Evolutionary conservation across 2,329 filamentous ascomycete species (phyloP), one percentile per base, ranked within the genome.

Genomic region (Uncinocarpus reesii): DNA sequence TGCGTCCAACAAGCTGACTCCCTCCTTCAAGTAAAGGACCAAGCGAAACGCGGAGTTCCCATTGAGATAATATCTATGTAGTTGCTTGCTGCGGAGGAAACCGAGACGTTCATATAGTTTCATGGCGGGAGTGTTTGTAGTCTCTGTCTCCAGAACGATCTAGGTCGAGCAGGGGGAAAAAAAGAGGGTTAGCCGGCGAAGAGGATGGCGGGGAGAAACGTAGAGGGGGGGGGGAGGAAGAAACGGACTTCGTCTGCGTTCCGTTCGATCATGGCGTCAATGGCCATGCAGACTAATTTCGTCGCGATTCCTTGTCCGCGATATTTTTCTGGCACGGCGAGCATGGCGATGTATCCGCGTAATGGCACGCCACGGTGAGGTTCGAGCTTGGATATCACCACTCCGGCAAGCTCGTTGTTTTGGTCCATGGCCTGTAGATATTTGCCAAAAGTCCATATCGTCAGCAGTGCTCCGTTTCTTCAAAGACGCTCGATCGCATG

Each of bases 291-390:
- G n/a, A 98, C 92, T 7, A 98, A 75, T 34, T 81, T 81, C 0
- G 88, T 95, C 1, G 85, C 92, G 51, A 98, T 88, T 1, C 92
- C 90, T 54, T 81, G 79, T 4, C 89, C 88, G 18, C 92, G 81
- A 60, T 86, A 83, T 21, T 80, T 72, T 32, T 86, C 80, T 36
- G 82, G 79, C 4, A 95, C 89, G n/a, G 92, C 92, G 35, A 98
- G 76, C 92, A 98, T 98, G 61, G 92, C 92, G 57, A 98, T 96
- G 69, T 98, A 98, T 49, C 92, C 92, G 53, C 92, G 80, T 55
- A 88, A 74, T 1, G 88, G 89, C 55, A 90, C 88, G 4, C 84
- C 85, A 18, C 86, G 79, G 68, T 98, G 92, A 20, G 80, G 78
- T 65, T 98, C 92, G 51, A 98, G 79, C 66, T 98, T 98, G 67